Evolutionary conservation across 768 basidiomycete species (phyloP).

Genomic region (Kwoniella dejecticola): DNA sequence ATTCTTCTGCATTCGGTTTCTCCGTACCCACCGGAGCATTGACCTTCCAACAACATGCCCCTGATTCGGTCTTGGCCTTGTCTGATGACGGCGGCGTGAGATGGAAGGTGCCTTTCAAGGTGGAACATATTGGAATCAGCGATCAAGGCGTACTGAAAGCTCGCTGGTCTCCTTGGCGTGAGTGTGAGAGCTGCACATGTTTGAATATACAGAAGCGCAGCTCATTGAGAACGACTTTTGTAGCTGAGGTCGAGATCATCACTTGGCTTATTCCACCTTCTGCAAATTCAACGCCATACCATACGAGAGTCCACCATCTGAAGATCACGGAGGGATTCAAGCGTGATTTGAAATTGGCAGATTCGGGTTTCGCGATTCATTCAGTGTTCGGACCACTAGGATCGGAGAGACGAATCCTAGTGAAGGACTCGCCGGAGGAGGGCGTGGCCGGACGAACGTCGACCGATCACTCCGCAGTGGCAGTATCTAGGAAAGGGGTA

Average conservation of each 20-base stretch:
- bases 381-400: conserved; percentile 59
- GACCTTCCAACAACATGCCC: conserved; percentile 70
- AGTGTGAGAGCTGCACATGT: conserved; percentile 5
- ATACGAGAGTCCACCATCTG: conserved; percentile 69
- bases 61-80: conserved; percentile 70
- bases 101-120: conserved; percentile 15
- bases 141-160: conserved; percentile 58
- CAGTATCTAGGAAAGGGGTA: conserved; percentile 16
- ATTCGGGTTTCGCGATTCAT: conserved; percentile 71
- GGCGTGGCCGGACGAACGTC: conserved; percentile 5
- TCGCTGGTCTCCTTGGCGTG: conserved; percentile 71
- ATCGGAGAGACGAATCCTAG: conserved; percentile 27
- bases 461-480: conserved; percentile 29
- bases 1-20: conserved; percentile 75
- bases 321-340: conserved; percentile 56
- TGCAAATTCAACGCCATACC: conserved; percentile 64
- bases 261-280: conserved; percentile 75
- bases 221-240: background rate
- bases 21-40: conserved; percentile 69
- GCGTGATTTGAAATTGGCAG: conserved; percentile 62
- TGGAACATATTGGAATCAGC: conserved; percentile 24
- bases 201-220: background rate
- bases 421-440: conserved; percentile 43
- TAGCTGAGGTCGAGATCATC: conserved; percentile 65
- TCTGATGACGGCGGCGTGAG: conserved; percentile 59